Conservation (phyloP, 352 stramenopile genomes). For the Phytophthora rubi region DNA sequence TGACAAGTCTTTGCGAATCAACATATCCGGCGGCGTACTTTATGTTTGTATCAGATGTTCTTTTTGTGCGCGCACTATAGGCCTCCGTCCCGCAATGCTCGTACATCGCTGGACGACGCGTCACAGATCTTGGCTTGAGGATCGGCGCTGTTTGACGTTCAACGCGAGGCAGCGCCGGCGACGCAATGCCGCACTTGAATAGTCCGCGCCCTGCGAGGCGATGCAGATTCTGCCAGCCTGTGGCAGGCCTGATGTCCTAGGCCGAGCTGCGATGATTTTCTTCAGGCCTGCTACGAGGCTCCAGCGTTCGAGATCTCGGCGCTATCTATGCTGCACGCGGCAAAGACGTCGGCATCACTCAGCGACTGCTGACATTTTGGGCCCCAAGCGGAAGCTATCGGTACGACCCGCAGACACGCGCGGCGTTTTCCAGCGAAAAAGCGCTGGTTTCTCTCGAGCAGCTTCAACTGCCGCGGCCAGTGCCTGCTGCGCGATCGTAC, state of each 20-base stretch:
- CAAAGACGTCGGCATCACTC: conserved; percentile 5
- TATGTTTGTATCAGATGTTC: neutral
- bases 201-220: neutral
- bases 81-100: neutral
- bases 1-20: neutral
- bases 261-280: neutral
- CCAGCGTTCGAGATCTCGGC: neutral
- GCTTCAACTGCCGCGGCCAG: neutral
- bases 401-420: conserved; percentile 12
- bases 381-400: neutral
- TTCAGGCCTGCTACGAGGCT: neutral
- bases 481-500: neutral
- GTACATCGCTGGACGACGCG: conserved; percentile 3
- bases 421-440: conserved; percentile 11
- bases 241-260: neutral
- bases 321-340: conserved; percentile 15
- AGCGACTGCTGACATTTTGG: conserved; percentile 7
- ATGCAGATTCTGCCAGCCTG: neutral
- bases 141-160: conserved; percentile 18
- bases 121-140: conserved; percentile 21
- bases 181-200: conserved; percentile 21
- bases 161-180: conserved; percentile 2
- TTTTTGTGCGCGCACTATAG: neutral
- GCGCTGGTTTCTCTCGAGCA: neutral
- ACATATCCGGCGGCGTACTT: neutral